These are phyloP conservation scores for Gymnopus androsaceus DNA, from an alignment of 1,284 basidiomycete genomes.

Conservation along the genomic window DNA sequence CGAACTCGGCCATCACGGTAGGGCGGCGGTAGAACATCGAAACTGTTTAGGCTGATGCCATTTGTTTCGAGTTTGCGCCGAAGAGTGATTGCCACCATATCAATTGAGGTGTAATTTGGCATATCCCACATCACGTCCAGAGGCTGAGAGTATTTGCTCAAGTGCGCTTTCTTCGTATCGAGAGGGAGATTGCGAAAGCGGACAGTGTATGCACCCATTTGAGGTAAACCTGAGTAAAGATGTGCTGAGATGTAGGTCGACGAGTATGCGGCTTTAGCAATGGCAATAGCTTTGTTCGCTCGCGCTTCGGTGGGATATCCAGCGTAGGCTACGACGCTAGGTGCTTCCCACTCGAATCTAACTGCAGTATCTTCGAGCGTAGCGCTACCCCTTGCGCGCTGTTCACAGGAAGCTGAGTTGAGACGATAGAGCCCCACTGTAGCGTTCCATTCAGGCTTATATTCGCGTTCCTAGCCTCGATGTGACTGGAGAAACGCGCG, in stretches of 20 bases:
- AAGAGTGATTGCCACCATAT: constrained; percentile 42
- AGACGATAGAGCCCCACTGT: constrained; percentile 40
- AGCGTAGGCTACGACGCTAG: constrained; percentile 53
- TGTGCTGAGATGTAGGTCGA: constrained; percentile 44
- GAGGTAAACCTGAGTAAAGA: constrained; percentile 56
- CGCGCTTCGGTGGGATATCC: constrained; percentile 53
- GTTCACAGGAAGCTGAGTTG: constrained; percentile 41
- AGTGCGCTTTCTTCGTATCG: constrained; percentile 38
- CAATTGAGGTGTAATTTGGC: constrained; percentile 47
- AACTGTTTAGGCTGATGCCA: constrained; percentile 39
- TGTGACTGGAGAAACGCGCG: constrained; percentile 46
- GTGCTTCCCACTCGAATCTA: constrained; percentile 55
- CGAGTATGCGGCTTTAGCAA: constrained; percentile 34
- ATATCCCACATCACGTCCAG: constrained; percentile 53
- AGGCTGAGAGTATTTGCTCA: constrained; percentile 47
- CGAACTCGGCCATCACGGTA: constrained; percentile 49
- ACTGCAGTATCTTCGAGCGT: constrained; percentile 50
- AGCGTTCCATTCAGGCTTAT: constrained; percentile 46
- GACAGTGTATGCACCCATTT: constrained; percentile 56
- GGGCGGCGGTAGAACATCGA: constrained; percentile 53
- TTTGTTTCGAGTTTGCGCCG: constrained; percentile 38
- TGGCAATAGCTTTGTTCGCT: constrained; percentile 49
- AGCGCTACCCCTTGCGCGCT: constrained; percentile 36
- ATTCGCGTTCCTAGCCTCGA: constrained; percentile 51
- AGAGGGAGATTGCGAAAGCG: constrained; percentile 55